Base-by-base conservation (phyloP, 768 basidiomycete species). In the Lactarius hengduanensis region DNA sequence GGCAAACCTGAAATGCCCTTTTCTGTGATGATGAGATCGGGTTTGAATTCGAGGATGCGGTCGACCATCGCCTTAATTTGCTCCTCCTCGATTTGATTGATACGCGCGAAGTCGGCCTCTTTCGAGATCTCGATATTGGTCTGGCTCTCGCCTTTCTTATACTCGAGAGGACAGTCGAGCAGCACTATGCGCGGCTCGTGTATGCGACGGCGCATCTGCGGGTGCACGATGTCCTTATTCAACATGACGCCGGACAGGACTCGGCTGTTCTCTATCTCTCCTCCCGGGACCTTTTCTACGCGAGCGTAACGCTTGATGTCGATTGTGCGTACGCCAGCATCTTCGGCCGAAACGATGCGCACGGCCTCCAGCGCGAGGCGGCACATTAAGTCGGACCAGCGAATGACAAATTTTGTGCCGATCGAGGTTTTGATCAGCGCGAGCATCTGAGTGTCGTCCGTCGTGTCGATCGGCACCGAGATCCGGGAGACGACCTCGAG, bases 311-410 rank as follows among this genome's bases (percentile, higher is more conserved):
- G 90, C 80, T 99, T 98, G 79, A 99, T 93, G 75, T 98, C 97
- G 63, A 98, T 93, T 3, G 93, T 93, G 76, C 91, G 92, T 73
- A 90, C 80, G 13, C 88, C 87, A 20, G 81, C 84, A 20, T 89
- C 87, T 47, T 92, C 90, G 53, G 85, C 83, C 2, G 94, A 84
- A 60, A 99, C 96, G 4, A 88, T 93, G 20, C 91, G 87, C 8
- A 98, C 92, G 4, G 97, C 96, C 70, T 96, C 85, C 18, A 99
- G 81, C 0, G 97, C 97, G 59, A 99, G 88, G 69, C 81, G 85
- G 78, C 96, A 98, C 97, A 98, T 99, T 69, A 98, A 87, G 74
- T 96, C 95, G 0, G 90, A 89, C 97, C 97, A 98, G 47, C 97
- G 88, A 34, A 87, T 87, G 72, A 95, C 94, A 74, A 98, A 98